phyloP scores from a whole-genome alignment of 805 yeast genomes.

The Soucietia sequanensis region DNA sequence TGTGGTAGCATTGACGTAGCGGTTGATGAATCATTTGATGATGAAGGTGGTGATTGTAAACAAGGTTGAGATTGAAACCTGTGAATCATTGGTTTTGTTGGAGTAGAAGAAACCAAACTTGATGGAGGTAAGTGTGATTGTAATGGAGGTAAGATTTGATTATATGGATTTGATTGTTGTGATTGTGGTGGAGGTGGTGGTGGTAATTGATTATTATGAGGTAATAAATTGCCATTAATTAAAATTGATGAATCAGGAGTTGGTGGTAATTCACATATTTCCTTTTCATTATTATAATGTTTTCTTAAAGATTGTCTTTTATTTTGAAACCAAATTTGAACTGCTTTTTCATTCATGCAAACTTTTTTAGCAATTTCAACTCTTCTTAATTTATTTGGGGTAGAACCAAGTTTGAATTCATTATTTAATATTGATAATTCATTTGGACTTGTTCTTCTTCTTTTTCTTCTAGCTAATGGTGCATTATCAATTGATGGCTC shows the following conservation, averaged over 20 bases:
- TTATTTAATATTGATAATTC: constrained; percentile 79
- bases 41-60: constrained; percentile 10
- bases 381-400: constrained; percentile 79
- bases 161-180: constrained; percentile 3
- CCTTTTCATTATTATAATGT: constrained; percentile 34
- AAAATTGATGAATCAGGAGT: constrained; percentile 21
- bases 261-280: constrained; percentile 44
- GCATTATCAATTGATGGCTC: constrained; percentile 87
- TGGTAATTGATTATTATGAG: constrained; percentile 1
- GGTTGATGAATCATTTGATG: constrained; percentile 8
- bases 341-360: constrained; percentile 95
- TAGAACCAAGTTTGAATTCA: constrained; percentile 73
- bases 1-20: no score
- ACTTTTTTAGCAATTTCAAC: constrained; percentile 76
- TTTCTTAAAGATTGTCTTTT: constrained; percentile 80
- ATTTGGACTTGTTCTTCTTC: constrained; percentile 90
- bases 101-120: constrained; percentile 23
- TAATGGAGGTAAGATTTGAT: constrained; percentile 5
- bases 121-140: constrained; percentile 6
- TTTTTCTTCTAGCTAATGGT: constrained; percentile 88
- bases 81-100: constrained; percentile 16
- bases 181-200: constrained; percentile 1
- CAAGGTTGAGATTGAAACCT: constrained; percentile 20
- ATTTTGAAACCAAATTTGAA: constrained; percentile 98
- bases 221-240: neutral